phyloP scores from a whole-genome alignment of 2,329 filamentous ascomycete species.

The Epichloe sylvatica region DNA sequence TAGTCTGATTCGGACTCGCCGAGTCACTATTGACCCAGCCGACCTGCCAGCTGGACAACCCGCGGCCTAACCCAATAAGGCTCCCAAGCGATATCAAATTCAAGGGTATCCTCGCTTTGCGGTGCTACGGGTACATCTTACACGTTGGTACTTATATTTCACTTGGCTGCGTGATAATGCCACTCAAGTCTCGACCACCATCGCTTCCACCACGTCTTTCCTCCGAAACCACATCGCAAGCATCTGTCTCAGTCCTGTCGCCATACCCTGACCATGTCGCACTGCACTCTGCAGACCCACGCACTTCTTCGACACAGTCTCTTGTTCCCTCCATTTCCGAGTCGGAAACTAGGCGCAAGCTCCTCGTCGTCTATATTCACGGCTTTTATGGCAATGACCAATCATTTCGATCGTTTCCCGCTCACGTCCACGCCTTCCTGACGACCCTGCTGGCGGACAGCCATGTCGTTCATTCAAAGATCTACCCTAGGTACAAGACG shows the following conservation, averaged over 20 bases:
- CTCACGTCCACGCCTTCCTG: slow-evolving; percentile 68
- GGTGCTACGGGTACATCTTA: too few species aligned
- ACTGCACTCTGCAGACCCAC: slow-evolving; percentile 24
- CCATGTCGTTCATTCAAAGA: slow-evolving; percentile 74
- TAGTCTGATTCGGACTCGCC: background rate
- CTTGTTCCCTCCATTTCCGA: slow-evolving; percentile 18
- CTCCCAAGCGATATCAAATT: too few species aligned
- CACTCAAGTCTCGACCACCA: background rate
- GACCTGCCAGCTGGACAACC: background rate
- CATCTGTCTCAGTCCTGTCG: background rate
- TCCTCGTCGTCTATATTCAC: slow-evolving; percentile 75
- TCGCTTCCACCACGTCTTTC: background rate
- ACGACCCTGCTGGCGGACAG: slow-evolving; percentile 52
- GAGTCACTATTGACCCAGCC: background rate
- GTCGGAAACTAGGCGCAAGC: slow-evolving; percentile 30
- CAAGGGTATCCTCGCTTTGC: too few species aligned
- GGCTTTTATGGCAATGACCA: slow-evolving; percentile 83
- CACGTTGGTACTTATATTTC: background rate
- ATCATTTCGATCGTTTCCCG: slow-evolving; percentile 77
- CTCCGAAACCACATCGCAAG: background rate
- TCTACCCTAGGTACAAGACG: slow-evolving; percentile 69
- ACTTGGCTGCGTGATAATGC: background rate
- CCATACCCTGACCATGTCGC: background rate
- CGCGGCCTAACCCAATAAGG: background rate
- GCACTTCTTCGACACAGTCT: slow-evolving; percentile 35